These are phyloP conservation scores for Jamesozyma spencerorum DNA, from an alignment of 805 yeast genomes.

Conservation along the genomic window DNA sequence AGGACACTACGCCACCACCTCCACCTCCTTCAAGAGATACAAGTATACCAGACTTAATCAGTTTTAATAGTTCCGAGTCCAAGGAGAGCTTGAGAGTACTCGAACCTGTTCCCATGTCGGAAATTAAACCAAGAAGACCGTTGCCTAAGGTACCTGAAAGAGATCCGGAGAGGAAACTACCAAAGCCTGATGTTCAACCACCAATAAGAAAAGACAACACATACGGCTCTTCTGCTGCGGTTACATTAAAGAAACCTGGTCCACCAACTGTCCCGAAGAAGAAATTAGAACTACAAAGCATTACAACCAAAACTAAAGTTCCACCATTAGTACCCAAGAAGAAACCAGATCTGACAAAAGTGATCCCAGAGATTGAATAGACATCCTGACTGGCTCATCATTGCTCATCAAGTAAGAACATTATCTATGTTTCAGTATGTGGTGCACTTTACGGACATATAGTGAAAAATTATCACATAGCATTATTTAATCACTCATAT, in stretches of 20 bases:
- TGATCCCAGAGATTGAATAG: not conserved
- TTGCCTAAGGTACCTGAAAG: not conserved
- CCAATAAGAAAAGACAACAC: no score
- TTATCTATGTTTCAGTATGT: no score
- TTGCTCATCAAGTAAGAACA: no score
- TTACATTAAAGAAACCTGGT: no score
- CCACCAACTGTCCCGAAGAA: constrained; percentile 26
- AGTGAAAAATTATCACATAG: not conserved
- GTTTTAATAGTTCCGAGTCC: not conserved
- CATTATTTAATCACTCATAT: not conserved
- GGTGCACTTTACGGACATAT: no score
- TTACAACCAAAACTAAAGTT: not conserved
- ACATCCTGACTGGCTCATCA: no score
- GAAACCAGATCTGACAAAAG: not conserved
- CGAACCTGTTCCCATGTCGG: not conserved
- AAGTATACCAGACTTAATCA: not conserved
- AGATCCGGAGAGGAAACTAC: not conserved
- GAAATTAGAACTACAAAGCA: constrained; percentile 16
- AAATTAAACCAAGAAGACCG: constrained; percentile 1
- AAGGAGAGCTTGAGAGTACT: not conserved
- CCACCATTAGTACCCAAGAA: not conserved
- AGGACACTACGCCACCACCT: constrained; percentile 21
- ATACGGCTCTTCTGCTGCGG: no score
- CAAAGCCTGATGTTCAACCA: no score
- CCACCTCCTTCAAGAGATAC: not conserved